Evolutionary conservation across 225 moss, liverwort and hornwort species (phyloP).

Genomic region (Anthoceros angustus): DNA sequence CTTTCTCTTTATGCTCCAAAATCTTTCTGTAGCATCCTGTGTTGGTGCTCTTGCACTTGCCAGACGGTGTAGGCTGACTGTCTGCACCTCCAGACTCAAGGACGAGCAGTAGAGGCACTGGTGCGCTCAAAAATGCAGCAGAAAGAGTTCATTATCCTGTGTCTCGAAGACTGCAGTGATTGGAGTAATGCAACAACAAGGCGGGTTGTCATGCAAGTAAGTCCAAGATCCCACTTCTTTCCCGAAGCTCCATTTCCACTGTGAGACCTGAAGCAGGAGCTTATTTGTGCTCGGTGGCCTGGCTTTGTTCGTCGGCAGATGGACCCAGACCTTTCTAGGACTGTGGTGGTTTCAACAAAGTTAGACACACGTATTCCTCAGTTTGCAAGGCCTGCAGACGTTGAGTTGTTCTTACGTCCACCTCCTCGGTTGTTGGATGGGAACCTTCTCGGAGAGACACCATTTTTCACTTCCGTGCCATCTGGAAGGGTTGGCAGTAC

Average conservation of each 20-base stretch:
- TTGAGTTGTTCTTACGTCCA: slow-evolving; percentile 85
- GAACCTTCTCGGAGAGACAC: slow-evolving; percentile 64
- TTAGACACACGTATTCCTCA: slow-evolving; percentile 94
- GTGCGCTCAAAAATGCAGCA: slow-evolving; percentile 88
- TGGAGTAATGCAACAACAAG: slow-evolving; percentile 99
- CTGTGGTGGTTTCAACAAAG: slow-evolving; percentile 84
- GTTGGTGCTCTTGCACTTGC: not conserved
- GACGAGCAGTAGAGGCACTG: slow-evolving; percentile 77
- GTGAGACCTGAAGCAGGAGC: not conserved
- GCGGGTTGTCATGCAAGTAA: slow-evolving; percentile 93
- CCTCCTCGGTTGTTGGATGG: slow-evolving; percentile 60
- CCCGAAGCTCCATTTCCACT: not conserved
- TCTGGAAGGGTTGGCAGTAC: slow-evolving; percentile 83
- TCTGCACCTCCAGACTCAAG: slow-evolving; percentile 43
- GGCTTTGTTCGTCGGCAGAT: slow-evolving; percentile 26
- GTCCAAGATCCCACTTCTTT: not conserved
- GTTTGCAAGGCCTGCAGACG: slow-evolving; percentile 87
- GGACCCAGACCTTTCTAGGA: slow-evolving; percentile 84
- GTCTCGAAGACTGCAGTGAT: slow-evolving; percentile 96
- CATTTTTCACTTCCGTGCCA: slow-evolving; percentile 96
- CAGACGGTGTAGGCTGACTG: not conserved
- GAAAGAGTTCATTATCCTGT: slow-evolving; percentile 87
- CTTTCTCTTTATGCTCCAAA: not conserved
- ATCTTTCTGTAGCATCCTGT: not conserved
- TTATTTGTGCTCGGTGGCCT: not conserved